These are phyloP conservation scores for Fusarium torulosum DNA, from an alignment of 2,329 filamentous ascomycete species.

Conservation along the genomic window DNA sequence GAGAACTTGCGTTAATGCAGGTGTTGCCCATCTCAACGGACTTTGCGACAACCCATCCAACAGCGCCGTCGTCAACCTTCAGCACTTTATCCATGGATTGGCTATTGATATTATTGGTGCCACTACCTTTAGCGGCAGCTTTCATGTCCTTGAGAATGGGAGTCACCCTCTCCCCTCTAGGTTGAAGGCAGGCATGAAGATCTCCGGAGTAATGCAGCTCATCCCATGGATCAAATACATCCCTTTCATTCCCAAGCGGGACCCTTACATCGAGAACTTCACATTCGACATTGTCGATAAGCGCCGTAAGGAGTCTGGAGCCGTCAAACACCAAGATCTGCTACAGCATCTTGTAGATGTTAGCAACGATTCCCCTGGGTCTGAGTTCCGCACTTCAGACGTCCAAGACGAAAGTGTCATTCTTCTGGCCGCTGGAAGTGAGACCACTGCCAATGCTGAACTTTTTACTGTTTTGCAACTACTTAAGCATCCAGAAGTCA, in stretches of 20 bases:
- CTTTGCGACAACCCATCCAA: constrained; percentile 4
- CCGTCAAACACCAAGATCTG: constrained; percentile 1
- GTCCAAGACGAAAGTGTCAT: constrained; percentile 11
- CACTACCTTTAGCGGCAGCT: constrained; percentile 11
- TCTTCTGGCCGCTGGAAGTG: constrained; percentile 5
- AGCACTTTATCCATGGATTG: constrained; percentile 10
- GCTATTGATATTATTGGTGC: constrained; percentile 6
- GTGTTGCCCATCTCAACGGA: constrained; percentile 5
- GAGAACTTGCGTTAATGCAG: constrained; percentile 4
- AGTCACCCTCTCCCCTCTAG: constrained; percentile 6
- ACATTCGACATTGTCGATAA: constrained; percentile 10
- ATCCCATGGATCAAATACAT: constrained; percentile 11
- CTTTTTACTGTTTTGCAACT: constrained; percentile 12
- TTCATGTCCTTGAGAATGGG: constrained; percentile 8
- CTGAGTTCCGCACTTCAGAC: constrained; percentile 7
- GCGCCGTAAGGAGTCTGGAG: constrained; percentile 2
- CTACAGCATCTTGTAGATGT: constrained; percentile 14
- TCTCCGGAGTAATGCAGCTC: constrained; percentile 13
- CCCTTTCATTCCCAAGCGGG: constrained; percentile 3
- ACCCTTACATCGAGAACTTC: constrained; percentile 7
- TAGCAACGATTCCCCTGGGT: constrained; percentile 2
- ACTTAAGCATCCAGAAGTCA: constrained; percentile 2
- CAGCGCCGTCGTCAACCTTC: constrained; percentile 1
- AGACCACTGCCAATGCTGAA: constrained; percentile 9
- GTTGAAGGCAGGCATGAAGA: constrained; percentile 8